These are phyloP conservation scores for Neopestalotiopsis sp. DNA, from an alignment of 2,329 filamentous ascomycete genomes.

Conservation along the genomic window DNA sequence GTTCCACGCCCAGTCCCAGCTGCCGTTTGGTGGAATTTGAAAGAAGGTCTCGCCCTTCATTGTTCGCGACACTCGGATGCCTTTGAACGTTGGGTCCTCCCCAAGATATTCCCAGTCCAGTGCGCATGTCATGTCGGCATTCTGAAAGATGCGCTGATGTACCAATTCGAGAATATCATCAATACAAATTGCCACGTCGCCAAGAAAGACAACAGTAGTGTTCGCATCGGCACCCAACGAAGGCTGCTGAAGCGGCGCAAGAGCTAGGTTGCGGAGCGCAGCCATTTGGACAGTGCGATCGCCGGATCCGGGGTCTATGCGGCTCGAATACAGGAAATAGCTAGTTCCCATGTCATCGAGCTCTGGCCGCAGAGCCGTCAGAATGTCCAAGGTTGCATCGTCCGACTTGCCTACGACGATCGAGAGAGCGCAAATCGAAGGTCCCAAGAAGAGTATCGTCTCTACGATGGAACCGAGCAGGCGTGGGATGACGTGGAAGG, in stretches of 20 bases:
- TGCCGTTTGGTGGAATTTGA: slow-evolving; percentile 52
- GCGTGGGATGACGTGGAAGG: slow-evolving; percentile 49
- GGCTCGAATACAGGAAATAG: slow-evolving; percentile 49
- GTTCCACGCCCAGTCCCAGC: slow-evolving; percentile 53
- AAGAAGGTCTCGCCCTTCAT: slow-evolving; percentile 62
- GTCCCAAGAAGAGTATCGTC: slow-evolving; percentile 53
- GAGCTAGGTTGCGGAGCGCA: slow-evolving; percentile 56
- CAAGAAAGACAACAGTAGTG: slow-evolving; percentile 56
- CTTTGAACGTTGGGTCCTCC: slow-evolving; percentile 56
- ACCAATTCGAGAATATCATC: slow-evolving; percentile 64
- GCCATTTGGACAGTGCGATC: slow-evolving; percentile 54
- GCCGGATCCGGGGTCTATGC: slow-evolving; percentile 46
- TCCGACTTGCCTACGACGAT: slow-evolving; percentile 60
- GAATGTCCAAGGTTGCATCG: slow-evolving; percentile 58
- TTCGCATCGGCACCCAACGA: slow-evolving; percentile 28
- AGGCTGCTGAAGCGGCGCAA: slow-evolving; percentile 46
- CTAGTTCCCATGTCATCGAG: slow-evolving; percentile 42
- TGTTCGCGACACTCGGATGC: slow-evolving; percentile 59
- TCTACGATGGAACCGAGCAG: slow-evolving; percentile 58
- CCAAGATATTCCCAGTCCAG: slow-evolving; percentile 61
- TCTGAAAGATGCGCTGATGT: slow-evolving; percentile 49
- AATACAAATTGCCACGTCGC: slow-evolving; percentile 56
- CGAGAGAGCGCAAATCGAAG: slow-evolving; percentile 55
- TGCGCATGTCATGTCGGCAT: slow-evolving; percentile 61
- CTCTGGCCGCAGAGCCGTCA: slow-evolving; percentile 44